phyloP scores from a whole-genome alignment of 805 yeast genomes.

The Yamadazyma takamatsuzukensis region DNA sequence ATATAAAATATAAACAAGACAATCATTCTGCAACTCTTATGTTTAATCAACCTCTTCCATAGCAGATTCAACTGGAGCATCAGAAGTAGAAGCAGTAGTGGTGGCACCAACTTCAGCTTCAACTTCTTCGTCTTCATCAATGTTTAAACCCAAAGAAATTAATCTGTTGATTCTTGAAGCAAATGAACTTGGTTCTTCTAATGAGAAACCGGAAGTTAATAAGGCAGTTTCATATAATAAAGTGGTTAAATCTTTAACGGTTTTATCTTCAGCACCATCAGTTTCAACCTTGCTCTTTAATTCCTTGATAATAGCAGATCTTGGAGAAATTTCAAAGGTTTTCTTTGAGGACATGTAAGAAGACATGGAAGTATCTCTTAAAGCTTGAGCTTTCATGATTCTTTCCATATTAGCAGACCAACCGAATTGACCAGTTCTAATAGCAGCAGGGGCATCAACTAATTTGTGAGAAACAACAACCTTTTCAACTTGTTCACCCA shows the following conservation, averaged over 20 bases:
- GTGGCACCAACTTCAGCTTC: slow-evolving; percentile 50
- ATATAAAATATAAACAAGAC: slow-evolving; percentile 7
- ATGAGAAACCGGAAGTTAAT: slow-evolving; percentile 97
- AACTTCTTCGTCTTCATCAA: slow-evolving; percentile 79
- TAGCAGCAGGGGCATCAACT: slow-evolving; percentile 99
- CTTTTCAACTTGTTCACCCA: slow-evolving; percentile 99
- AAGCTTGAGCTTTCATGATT: slow-evolving; percentile 99
- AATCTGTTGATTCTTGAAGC: slow-evolving; percentile 98
- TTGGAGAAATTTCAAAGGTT: slow-evolving; percentile 98
- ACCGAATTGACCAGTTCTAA: slow-evolving; percentile 99
- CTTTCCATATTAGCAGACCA: slow-evolving; percentile 99
- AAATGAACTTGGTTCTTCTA: slow-evolving; percentile 97
- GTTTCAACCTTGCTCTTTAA: slow-evolving; percentile 94
- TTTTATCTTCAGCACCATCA: slow-evolving; percentile 97
- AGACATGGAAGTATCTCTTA: slow-evolving; percentile 98
- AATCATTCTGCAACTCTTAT: slow-evolving; percentile 1
- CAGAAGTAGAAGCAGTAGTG: slow-evolving; percentile 47
- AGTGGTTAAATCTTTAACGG: slow-evolving; percentile 96
- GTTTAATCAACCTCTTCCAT: slow-evolving; percentile 99
- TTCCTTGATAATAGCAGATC: slow-evolving; percentile 91
- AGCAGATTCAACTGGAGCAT: slow-evolving; percentile 82
- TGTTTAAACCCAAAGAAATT: slow-evolving; percentile 96
- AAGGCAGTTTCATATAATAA: slow-evolving; percentile 96
- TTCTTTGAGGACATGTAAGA: slow-evolving; percentile 99
- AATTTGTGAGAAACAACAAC: slow-evolving; percentile 97